Percentiles rank a stretch among this genome's conserved stretches.
Evolutionary conservation across 2,329 filamentous ascomycete genomes (phyloP).

Genomic region (Shiraia bambusicola): DNA sequence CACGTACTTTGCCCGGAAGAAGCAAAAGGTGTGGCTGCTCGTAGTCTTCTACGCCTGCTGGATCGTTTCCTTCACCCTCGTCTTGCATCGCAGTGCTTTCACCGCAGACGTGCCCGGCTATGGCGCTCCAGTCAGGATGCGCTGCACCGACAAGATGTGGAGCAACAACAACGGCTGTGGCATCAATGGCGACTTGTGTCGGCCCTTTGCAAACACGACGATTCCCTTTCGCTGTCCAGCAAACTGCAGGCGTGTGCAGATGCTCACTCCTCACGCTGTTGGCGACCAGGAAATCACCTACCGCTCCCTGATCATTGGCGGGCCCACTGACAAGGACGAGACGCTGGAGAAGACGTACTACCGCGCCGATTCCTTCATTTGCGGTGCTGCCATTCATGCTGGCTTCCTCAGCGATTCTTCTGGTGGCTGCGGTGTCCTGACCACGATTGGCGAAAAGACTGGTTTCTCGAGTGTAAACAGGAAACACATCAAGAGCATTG

Average conservation of each 20-base stretch:
- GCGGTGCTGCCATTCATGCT: slow-evolving; percentile 79
- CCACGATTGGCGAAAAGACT: slow-evolving; percentile 67
- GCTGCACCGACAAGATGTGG: slow-evolving; percentile 71
- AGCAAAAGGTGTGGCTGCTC: slow-evolving; percentile 61
- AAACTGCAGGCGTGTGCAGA: slow-evolving; percentile 65
- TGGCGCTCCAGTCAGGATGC: slow-evolving; percentile 65
- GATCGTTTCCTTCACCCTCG: slow-evolving; percentile 68
- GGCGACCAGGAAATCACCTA: slow-evolving; percentile 65
- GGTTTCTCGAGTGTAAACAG: slow-evolving; percentile 64
- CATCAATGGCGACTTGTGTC: slow-evolving; percentile 71
- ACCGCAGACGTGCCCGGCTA: slow-evolving; percentile 65
- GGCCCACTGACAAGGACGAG: slow-evolving; percentile 46
- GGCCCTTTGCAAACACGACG: slow-evolving; percentile 69
- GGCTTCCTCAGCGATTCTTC: slow-evolving; percentile 70
- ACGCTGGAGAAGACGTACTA: slow-evolving; percentile 62
- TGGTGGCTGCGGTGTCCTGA: slow-evolving; percentile 81
- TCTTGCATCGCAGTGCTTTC: slow-evolving; percentile 65
- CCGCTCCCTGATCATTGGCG: slow-evolving; percentile 57
- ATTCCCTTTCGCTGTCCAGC: slow-evolving; percentile 76
- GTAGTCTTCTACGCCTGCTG: slow-evolving; percentile 64
- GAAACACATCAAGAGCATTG: slow-evolving; percentile 75
- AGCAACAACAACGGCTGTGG: slow-evolving; percentile 69
- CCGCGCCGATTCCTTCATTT: slow-evolving; percentile 86
- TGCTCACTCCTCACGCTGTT: slow-evolving; percentile 73
- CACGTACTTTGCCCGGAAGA: slow-evolving; percentile 60